Evolutionary conservation across 305 asterid species (phyloP), one percentile per base, ranked within the genome.

Genomic region (Stenogyne calaminthoides): DNA sequence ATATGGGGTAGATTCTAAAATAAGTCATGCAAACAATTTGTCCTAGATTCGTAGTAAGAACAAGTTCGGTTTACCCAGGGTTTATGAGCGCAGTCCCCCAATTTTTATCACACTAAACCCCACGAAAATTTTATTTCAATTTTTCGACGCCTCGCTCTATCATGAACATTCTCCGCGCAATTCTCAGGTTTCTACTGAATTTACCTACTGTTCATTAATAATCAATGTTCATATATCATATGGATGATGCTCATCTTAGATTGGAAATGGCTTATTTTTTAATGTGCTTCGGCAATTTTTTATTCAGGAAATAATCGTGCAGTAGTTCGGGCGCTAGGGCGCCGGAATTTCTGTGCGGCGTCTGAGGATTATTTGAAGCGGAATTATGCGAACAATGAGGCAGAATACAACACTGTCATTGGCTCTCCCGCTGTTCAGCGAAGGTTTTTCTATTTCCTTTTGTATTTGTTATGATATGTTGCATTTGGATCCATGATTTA

Each of bases 351-450:
- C 71, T 67, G 85, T 6, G 95, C 87, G 10, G 81, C 86, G 18
- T 72, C 91, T 2, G 97, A 83, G 73, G 96, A 86, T 32, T 91
- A 90, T 74, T 69, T 78, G 42, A 86, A 84, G 88, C 72, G 96
- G 72, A 91, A 92, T 78, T 94, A 88, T 76, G 99, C 99, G 51
- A 78, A 67, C 82, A 82, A 92, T 81, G 99, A 82, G 66, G 78
- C 89, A 36, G 98, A 87, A 63, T 94, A 91, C 85, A 90, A 84
- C 61, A 87, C 95, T 49, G 97, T 90, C 62, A 87, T 90, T 63
- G 80, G 75, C 80, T 91, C 99, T 37, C 55, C 91, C 67, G 81
- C 83, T 75, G 77, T 86, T 63, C 96, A 90, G 82, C 80, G 95
- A 76, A 90, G 91, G 98, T 89, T 22, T 62, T 52, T 72, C 8